Percentiles rank a stretch among this genome's conserved stretches.
Conservation (phyloP, 1,284 basidiomycete species). For the Heterobasidion irregulare region DNA sequence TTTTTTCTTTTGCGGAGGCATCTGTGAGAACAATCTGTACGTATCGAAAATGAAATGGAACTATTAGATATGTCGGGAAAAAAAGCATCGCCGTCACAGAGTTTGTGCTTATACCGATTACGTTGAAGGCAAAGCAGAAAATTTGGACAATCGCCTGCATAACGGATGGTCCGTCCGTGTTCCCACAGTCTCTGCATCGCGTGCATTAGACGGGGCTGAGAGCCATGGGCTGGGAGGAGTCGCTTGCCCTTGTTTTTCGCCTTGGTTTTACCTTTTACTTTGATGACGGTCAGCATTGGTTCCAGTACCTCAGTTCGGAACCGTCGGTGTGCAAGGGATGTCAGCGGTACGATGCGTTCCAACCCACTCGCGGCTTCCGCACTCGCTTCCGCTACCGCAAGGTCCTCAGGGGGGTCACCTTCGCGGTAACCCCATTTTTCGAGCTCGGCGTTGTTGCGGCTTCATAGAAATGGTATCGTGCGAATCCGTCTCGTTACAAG, state of each 20-base stretch:
- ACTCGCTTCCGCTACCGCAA: conserved; percentile 52
- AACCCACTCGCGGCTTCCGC: conserved; percentile 63
- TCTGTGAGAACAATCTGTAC: too few species aligned
- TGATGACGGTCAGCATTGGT: conserved; percentile 57
- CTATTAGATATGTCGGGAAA: not conserved
- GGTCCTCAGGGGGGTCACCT: conserved; percentile 35
- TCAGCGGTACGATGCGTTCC: conserved; percentile 56
- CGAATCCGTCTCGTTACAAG: conserved; percentile 40
- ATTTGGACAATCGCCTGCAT: conserved; percentile 58
- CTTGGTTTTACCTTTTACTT: conserved; percentile 42
- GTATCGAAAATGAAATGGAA: too few species aligned
- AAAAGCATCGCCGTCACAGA: not conserved
- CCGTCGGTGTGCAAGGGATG: conserved; percentile 54
- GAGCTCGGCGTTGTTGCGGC: conserved; percentile 53
- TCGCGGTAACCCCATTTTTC: conserved; percentile 61
- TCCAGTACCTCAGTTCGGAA: conserved; percentile 67
- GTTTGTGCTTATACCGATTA: not conserved
- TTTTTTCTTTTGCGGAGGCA: too few species aligned
- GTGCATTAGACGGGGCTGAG: conserved; percentile 59
- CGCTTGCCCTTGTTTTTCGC: conserved; percentile 32
- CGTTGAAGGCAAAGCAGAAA: conserved; percentile 12
- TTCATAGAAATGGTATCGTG: conserved; percentile 49
- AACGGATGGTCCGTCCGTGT: conserved; percentile 54
- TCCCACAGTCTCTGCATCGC: conserved; percentile 50
- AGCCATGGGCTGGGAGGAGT: conserved; percentile 22